A percentile compares a stretch with the other conserved stretches of the same genome.
Evolutionary conservation across 176 grass and related monocot genomes (phyloP).

Genomic region (Tillandsia leiboldiana): DNA sequence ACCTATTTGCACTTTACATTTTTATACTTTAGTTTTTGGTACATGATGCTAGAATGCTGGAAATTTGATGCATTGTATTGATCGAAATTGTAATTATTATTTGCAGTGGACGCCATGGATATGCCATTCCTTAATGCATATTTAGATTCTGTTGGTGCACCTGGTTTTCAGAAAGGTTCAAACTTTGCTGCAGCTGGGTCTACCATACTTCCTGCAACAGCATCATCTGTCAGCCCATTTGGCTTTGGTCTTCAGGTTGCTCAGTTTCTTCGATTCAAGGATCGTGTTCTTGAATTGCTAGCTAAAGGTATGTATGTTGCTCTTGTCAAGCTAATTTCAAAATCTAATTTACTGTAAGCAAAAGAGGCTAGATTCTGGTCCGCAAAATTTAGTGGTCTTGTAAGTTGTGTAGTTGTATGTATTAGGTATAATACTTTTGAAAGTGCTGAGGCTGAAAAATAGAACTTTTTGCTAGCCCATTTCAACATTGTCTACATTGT

Average conservation of each 20-base stretch:
- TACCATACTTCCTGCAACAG: conserved; percentile 82
- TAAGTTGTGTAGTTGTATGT: neutral
- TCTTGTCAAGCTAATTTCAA: conserved; percentile 6
- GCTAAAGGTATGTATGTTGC: conserved; percentile 36
- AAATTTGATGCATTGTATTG: neutral
- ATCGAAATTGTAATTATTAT: conserved; percentile 2
- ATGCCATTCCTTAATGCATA: conserved; percentile 82
- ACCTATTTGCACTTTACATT: too few species aligned
- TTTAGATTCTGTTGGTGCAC: conserved; percentile 73
- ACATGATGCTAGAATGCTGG: conserved; percentile 1
- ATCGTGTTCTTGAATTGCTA: conserved; percentile 57
- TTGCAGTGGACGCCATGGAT: conserved; percentile 77
- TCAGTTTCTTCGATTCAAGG: conserved; percentile 88
- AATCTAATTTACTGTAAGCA: conserved; percentile 13
- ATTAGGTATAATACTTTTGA: too few species aligned
- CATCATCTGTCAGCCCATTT: conserved; percentile 89
- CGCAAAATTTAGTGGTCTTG: neutral
- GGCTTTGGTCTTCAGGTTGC: conserved; percentile 78
- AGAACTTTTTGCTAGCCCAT: too few species aligned
- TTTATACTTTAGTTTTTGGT: neutral
- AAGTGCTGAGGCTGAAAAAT: too few species aligned
- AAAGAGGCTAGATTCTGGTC: neutral
- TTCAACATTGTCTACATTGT: too few species aligned
- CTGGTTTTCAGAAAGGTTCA: conserved; percentile 63
- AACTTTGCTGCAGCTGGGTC: conserved; percentile 96